Evolutionary conservation across 139 green algal genomes (phyloP).

Genomic region (Chlorella sp.): DNA sequence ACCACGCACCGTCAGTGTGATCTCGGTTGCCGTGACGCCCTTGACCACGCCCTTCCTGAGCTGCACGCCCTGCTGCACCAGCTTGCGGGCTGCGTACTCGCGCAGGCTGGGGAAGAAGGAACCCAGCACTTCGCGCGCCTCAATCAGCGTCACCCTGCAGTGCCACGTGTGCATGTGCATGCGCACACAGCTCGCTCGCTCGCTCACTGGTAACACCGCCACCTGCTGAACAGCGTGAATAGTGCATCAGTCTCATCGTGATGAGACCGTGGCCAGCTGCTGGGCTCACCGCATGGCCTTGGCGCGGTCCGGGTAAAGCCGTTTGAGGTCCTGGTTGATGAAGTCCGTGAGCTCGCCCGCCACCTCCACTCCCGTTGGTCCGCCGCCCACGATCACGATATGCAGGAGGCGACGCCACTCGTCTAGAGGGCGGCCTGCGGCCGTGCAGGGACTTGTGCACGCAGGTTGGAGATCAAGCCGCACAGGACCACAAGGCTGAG

Average conservation of each 20-base stretch:
- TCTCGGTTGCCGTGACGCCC: constrained; percentile 28
- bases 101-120: constrained; percentile 69
- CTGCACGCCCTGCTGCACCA: constrained; percentile 59
- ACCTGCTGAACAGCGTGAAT: too few species aligned
- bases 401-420: constrained; percentile 54
- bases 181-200: neutral
- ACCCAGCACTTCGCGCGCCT: constrained; percentile 71
- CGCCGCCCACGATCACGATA: constrained; percentile 82
- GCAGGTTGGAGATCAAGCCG: too few species aligned
- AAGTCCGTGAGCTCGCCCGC: constrained; percentile 4
- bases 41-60: constrained; percentile 68
- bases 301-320: constrained; percentile 47
- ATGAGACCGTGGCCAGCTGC: too few species aligned
- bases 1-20: constrained; percentile 48
- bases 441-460: too few species aligned
- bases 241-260: too few species aligned
- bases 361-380: constrained; percentile 51
- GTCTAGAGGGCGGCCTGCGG: neutral
- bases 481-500: too few species aligned
- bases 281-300: constrained; percentile 30
- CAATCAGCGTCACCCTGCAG: constrained; percentile 67
- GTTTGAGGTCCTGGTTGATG: constrained; percentile 33
- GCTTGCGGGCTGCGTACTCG: constrained; percentile 70
- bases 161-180: neutral
- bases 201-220: neutral